Evolutionary conservation across 2,329 filamentous ascomycete species (phyloP).

Genomic region (Aspergillus neoniger): DNA sequence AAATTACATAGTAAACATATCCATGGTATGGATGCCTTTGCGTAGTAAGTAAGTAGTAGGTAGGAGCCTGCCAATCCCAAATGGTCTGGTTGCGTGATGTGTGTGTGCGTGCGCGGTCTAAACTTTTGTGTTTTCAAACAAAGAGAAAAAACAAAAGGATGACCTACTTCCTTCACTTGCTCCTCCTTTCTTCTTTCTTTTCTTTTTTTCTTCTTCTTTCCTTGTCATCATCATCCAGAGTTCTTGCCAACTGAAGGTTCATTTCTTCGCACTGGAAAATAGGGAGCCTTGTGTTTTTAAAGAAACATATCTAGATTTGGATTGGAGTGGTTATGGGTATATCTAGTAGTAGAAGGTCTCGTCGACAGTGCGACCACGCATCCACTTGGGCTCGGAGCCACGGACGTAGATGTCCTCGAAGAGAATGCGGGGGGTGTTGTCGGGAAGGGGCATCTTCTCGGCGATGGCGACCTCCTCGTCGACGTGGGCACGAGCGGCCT

Average conservation of each 20-base stretch:
- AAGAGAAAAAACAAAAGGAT: background rate
- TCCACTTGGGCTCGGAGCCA: conserved; percentile 82
- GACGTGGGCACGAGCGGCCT: conserved; percentile 82
- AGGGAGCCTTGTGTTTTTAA: too few relatives aligned
- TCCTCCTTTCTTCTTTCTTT: conserved; percentile 1
- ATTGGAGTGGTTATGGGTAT: background rate
- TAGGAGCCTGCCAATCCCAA: conserved; percentile 21
- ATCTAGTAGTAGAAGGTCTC: conserved; percentile 82
- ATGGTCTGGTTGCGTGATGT: background rate
- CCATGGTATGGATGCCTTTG: conserved; percentile 25
- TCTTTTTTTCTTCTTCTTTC: background rate
- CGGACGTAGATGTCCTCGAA: conserved; percentile 96
- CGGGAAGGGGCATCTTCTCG: conserved; percentile 82
- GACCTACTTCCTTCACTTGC: background rate
- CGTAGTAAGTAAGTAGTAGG: conserved; percentile 4
- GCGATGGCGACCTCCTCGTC: conserved; percentile 87
- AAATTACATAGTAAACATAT: conserved; percentile 41
- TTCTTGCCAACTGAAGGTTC: too few relatives aligned
- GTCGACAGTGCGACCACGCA: conserved; percentile 83
- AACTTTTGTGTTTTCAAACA: background rate
- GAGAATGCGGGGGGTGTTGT: conserved; percentile 76
- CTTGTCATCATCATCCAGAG: background rate
- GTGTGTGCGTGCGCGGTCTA: background rate
- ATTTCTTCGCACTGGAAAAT: too few relatives aligned
- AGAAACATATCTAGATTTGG: background rate